Percentiles rank a stretch among this genome's conserved stretches.
These are phyloP conservation scores for Auricularia sp. DNA, from an alignment of 768 basidiomycete genomes.

Conservation along the genomic window DNA sequence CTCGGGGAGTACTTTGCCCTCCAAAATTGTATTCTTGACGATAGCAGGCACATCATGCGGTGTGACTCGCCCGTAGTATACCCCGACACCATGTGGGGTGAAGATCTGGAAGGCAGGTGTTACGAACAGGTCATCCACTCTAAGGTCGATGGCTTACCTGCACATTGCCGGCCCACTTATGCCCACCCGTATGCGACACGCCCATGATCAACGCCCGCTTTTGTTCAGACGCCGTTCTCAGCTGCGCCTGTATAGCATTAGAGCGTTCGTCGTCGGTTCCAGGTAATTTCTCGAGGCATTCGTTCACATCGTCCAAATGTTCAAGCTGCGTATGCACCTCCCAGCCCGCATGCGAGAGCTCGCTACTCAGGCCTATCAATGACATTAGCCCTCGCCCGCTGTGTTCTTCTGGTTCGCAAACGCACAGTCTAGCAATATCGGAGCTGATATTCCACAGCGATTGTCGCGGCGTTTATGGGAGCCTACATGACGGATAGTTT, in stretches of 20 bases:
- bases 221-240: constrained; percentile 35
- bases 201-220: constrained; percentile 74
- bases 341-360: constrained; percentile 62
- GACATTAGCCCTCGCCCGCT: constrained; percentile 10
- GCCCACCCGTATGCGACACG: constrained; percentile 87
- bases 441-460: constrained; percentile 79
- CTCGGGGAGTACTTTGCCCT: constrained; percentile 73
- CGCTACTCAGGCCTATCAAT: constrained; percentile 46
- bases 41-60: constrained; percentile 81
- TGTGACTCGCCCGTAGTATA: constrained; percentile 93
- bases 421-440: constrained; percentile 66
- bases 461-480: constrained; percentile 92
- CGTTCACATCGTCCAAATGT: constrained; percentile 36
- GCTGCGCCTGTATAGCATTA: constrained; percentile 35
- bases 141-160: constrained; percentile 45
- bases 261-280: constrained; percentile 46
- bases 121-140: not conserved
- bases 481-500: constrained; percentile 34
- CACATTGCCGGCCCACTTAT: constrained; percentile 86
- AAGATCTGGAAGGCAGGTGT: constrained; percentile 48
- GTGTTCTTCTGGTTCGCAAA: constrained; percentile 6
- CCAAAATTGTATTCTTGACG: constrained; percentile 77
- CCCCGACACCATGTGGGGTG: constrained; percentile 70
- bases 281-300: constrained; percentile 49
- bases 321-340: constrained; percentile 66